Percentiles rank a stretch among this genome's conserved stretches.
These are phyloP conservation scores for Bolboschoenus planiculmis DNA, from an alignment of 176 grass and related monocot species.

Conservation along the genomic window DNA sequence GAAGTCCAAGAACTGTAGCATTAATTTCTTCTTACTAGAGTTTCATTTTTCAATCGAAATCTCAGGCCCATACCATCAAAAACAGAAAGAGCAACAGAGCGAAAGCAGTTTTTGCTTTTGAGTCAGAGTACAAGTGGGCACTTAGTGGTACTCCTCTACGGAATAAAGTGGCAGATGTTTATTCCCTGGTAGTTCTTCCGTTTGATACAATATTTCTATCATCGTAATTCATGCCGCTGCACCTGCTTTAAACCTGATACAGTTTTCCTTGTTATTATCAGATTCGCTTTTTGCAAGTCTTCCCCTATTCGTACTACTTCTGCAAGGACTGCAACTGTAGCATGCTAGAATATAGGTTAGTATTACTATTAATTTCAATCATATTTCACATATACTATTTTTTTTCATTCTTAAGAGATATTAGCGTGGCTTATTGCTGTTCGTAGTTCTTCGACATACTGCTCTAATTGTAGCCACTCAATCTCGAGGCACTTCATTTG, in stretches of 20 bases:
- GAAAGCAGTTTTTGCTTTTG: conserved; percentile 62
- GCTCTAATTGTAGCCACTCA: conserved; percentile 53
- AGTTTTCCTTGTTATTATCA: conserved; percentile 30
- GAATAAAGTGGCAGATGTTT: conserved; percentile 71
- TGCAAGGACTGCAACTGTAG: conserved; percentile 76
- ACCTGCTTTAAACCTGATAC: conserved; percentile 5
- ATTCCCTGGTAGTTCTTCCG: conserved; percentile 42
- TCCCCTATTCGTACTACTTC: conserved; percentile 62
- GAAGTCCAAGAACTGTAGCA: not conserved
- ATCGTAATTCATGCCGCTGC: not conserved
- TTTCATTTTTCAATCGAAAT: not conserved
- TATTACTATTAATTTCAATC: not conserved
- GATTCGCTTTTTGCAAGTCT: conserved; percentile 86
- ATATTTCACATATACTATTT: not conserved
- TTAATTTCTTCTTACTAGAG: not conserved
- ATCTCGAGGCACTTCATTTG: conserved; percentile 70
- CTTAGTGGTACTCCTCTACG: conserved; percentile 74
- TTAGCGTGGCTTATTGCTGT: not conserved
- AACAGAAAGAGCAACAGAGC: conserved; percentile 55
- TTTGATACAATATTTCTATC: not conserved
- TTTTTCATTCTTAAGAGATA: not conserved
- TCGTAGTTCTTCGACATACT: conserved; percentile 41
- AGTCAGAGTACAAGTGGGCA: conserved; percentile 82
- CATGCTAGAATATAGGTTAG: conserved; percentile 42
- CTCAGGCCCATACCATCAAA: conserved; percentile 75